Base-by-base conservation (phyloP, 2,329 filamentous ascomycete species). In the Arthrobotrys musiformis region DNA sequence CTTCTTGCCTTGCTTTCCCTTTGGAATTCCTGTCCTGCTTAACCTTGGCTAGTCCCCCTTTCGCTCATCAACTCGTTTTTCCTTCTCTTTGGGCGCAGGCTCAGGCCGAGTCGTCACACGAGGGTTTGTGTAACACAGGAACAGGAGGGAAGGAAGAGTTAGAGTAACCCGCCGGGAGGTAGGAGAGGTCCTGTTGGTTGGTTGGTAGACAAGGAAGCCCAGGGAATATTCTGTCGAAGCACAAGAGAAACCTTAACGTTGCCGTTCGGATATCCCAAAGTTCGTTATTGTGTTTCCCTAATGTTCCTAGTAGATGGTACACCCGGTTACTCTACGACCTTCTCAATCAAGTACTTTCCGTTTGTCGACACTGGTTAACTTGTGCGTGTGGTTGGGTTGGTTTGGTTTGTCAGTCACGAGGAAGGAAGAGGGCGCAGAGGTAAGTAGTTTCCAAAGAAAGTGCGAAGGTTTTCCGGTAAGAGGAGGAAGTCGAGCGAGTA, bases 251-350 rank as follows among this genome's bases (percentile, higher is more conserved):
- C 56, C 56, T 75, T 62, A 75, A 69, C 30, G 46, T 26, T 63
- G 63, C 63, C 56, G 70, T 75, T 75, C 70, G 70, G 63, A 68
- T 75, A 68, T 75, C 70, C 70, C 70, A 68, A 75, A 63, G 44
- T 58, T 69, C 70, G 70, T 50, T 75, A 69, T 75, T 75, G 70
- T 75, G 63, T 48, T 75, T 75, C 70, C 63, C 62, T 61, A 64
- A 69, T 68, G 56, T 75, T 62, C 62, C 70, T 75, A 75, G 70
- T 69, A 75, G 70, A 75, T 69, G 63, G 63, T 68, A 75, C 70
- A 75, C 70, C 70, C 70, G 63, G 70, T 42, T 75, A 50, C 70
- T 75, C 70, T 75, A 75, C 70, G 70, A 75, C 70, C 63, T 75
- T 75, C 70, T 75, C 63, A 69, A 75, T 75, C 70, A 75, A 75